phyloP scores from a whole-genome alignment of 1,284 basidiomycete species.

The Naganishia liquefaciens region DNA sequence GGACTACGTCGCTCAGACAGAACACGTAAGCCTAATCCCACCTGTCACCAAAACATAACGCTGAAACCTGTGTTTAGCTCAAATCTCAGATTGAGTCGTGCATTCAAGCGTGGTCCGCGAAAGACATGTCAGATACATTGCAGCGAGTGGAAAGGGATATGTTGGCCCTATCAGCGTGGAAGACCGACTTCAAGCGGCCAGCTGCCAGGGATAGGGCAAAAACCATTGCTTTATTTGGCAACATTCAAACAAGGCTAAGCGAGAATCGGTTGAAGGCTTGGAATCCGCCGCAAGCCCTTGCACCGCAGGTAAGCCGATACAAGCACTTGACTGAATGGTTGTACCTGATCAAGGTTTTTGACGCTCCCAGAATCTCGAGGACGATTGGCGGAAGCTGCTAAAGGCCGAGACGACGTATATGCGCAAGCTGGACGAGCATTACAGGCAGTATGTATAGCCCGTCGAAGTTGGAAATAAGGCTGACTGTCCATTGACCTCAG shows the following conservation, averaged over 20 bases:
- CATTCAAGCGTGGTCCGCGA: constrained; percentile 6
- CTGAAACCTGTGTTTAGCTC: background rate
- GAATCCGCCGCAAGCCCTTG: constrained; percentile 71
- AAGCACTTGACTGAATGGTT: background rate
- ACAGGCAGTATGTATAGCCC: constrained; percentile 6
- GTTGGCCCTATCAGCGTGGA: constrained; percentile 9
- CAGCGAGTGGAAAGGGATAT: constrained; percentile 8
- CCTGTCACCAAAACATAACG: background rate
- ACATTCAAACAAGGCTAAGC: constrained; percentile 89
- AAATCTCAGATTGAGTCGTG: constrained; percentile 2
- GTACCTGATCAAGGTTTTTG: background rate
- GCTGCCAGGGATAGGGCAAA: constrained; percentile 22
- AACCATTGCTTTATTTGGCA: constrained; percentile 66
- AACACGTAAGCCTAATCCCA: constrained; percentile 8
- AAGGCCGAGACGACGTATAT: constrained; percentile 65
- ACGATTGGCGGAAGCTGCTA: constrained; percentile 73
- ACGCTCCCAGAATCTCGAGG: constrained; percentile 68
- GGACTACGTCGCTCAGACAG: constrained; percentile 88
- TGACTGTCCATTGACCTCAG: constrained; percentile 54
- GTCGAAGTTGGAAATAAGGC: constrained; percentile 22
- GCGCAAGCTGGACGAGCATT: constrained; percentile 18
- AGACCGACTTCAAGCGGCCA: constrained; percentile 20
- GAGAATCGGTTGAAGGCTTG: constrained; percentile 87
- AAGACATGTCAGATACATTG: constrained; percentile 5
- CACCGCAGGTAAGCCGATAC: constrained; percentile 58